Conservation (phyloP, 2,329 filamentous ascomycete species). For the Fusarium guadeloupense region DNA sequence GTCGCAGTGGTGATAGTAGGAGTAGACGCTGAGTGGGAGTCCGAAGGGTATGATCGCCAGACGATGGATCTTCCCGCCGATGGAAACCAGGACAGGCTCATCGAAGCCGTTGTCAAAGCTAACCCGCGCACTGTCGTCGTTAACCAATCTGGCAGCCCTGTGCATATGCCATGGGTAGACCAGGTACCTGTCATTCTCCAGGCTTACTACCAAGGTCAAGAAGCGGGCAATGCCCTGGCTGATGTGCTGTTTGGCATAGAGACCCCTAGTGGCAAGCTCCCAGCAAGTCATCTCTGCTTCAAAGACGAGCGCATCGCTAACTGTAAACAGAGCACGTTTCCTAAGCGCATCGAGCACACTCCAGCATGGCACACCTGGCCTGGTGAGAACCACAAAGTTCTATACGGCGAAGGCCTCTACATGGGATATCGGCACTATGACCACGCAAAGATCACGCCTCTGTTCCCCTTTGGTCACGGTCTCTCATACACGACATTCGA, state of each 20-base stretch:
- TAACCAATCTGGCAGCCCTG: slow-evolving; percentile 54
- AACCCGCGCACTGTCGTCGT: slow-evolving; percentile 75
- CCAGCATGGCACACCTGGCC: slow-evolving; percentile 79
- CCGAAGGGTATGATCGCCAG: slow-evolving; percentile 77
- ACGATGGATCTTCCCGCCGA: slow-evolving; percentile 73
- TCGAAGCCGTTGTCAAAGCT: slow-evolving; percentile 68
- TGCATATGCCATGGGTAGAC: slow-evolving; percentile 74
- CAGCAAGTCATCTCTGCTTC: slow-evolving; percentile 52
- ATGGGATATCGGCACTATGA: slow-evolving; percentile 81
- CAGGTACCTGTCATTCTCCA: slow-evolving; percentile 73
- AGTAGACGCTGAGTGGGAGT: slow-evolving; percentile 79
- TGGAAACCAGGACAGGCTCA: slow-evolving; percentile 65
- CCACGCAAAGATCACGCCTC: slow-evolving; percentile 63
- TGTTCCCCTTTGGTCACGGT: slow-evolving; percentile 79
- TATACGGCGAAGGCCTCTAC: slow-evolving; percentile 78
- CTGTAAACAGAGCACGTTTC: slow-evolving; percentile 67
- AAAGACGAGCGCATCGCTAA: not conserved
- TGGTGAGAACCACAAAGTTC: slow-evolving; percentile 72
- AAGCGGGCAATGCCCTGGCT: slow-evolving; percentile 74
- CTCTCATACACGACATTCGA: slow-evolving; percentile 77
- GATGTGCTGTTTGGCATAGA: slow-evolving; percentile 74
- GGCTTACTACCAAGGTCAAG: slow-evolving; percentile 63
- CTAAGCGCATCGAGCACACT: slow-evolving; percentile 69
- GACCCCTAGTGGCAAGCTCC: slow-evolving; percentile 74
- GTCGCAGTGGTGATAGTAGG: slow-evolving; percentile 75